Base-by-base conservation (phyloP, 176 grass and related monocot genomes). In the Triticum turgidum region DNA sequence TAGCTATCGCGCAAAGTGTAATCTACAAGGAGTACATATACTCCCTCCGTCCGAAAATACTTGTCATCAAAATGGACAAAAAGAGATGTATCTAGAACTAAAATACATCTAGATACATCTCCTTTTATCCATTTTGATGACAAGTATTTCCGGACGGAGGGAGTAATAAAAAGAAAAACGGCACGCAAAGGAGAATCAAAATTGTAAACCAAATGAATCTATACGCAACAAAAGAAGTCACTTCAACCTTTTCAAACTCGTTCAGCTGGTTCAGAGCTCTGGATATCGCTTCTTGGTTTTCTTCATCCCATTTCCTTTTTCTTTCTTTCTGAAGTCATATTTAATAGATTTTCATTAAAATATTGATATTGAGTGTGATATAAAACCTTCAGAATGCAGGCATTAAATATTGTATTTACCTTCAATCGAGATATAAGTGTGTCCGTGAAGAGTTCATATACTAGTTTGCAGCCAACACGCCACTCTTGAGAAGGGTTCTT, bases 401-500 rank as follows among this genome's bases (percentile, higher is more conserved):
- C 32, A 72, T 29, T 77, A 11, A 80, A 79, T 63, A 75, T n/a
- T 14, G 59, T 44, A 65, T 78, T 70, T 93, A 98, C 95, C 93
- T 98, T 98, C 86, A 98, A 56, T 49, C 96, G 86, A 30, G 92
- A 94, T 73, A 73, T 91, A 54, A 98, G 92, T 79, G 92, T 94
- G 32, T 94, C 67, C 20, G 96, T 98, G 75, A 98, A 98, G 38
- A 98, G 89, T 88, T 98, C 93, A 83, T 98, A 98, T 15, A 98
- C 85, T 88, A 98, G 91, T 87, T 95, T 98, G 74, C 77, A 95
- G 52, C 96, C 96, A 81, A 98, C 90, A 92, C 92, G 96, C 96
- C 94, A 98, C 81, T 96, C 94, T 79, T 96, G 92, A 82, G 96
- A 96, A 88, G 92, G 93, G 82, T 98, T 98, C 34, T 96, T 98